Conservation (phyloP, 208 protist species). For the Lotmaria passim region DNA sequence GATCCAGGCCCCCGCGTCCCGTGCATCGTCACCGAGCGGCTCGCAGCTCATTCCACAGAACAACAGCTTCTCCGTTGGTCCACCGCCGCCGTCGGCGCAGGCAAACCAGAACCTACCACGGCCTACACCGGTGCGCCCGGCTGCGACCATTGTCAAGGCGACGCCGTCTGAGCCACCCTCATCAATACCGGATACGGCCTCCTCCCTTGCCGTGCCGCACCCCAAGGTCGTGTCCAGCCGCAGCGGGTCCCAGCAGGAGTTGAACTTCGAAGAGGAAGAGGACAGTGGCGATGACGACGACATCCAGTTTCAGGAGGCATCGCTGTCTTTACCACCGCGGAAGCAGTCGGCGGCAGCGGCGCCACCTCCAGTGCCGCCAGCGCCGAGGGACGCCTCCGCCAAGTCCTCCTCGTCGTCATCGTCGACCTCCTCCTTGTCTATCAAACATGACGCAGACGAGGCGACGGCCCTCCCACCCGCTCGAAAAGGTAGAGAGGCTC, state of each 20-base stretch:
- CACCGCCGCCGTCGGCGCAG: conserved; percentile 14
- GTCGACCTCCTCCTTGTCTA: conserved; percentile 24
- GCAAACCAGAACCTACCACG: conserved; percentile 15
- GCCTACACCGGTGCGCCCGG: conserved; percentile 22
- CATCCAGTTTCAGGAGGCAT: conserved; percentile 40
- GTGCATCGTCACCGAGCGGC: conserved; percentile 17
- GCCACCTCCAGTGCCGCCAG: not conserved
- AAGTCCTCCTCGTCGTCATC: conserved; percentile 11
- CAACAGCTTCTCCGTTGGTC: conserved; percentile 22
- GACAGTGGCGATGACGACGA: conserved; percentile 17
- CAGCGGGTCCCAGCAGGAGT: conserved; percentile 22
- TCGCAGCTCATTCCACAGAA: conserved; percentile 31
- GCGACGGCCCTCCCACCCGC: conserved; percentile 28
- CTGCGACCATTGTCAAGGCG: conserved; percentile 5
- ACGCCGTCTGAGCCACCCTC: not conserved
- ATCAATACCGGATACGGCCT: not conserved
- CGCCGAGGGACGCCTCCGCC: not conserved
- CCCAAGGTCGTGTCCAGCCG: conserved; percentile 11
- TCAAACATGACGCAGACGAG: conserved; percentile 41
- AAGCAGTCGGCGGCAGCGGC: no score
- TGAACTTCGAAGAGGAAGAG: conserved; percentile 20
- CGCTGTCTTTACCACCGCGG: no score
- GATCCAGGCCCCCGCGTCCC: conserved; percentile 15
- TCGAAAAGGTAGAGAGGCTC: not conserved
- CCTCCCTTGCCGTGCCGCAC: conserved; percentile 21